phyloP scores from a whole-genome alignment of 768 basidiomycete species.

The Boletus rufocinnamomeus region DNA sequence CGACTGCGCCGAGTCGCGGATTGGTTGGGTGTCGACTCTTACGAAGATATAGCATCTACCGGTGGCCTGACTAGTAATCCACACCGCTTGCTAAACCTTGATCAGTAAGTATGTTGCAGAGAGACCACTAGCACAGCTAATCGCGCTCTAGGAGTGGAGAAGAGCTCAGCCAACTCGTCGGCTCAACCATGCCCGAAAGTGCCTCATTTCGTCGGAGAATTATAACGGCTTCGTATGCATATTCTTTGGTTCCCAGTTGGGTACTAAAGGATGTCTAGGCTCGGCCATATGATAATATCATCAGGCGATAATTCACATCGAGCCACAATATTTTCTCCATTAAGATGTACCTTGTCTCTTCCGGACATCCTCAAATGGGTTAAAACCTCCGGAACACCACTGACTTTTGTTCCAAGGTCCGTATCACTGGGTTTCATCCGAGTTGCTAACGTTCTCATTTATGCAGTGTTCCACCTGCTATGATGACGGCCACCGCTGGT shows the following conservation, averaged over 20 bases:
- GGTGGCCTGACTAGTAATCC: constrained; percentile 42
- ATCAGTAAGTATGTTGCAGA: constrained; percentile 36
- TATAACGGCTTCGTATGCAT: constrained; percentile 44
- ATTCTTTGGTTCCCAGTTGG: not conserved
- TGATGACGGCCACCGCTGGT: constrained; percentile 33
- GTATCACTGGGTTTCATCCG: not conserved
- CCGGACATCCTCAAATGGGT: constrained; percentile 50
- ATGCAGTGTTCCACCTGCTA: constrained; percentile 41
- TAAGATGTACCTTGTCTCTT: constrained; percentile 44
- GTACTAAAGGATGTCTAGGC: constrained; percentile 37
- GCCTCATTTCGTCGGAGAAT: constrained; percentile 14
- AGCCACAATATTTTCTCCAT: constrained; percentile 47
- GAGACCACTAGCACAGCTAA: constrained; percentile 9
- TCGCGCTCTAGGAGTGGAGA: constrained; percentile 16
- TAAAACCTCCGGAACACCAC: constrained; percentile 30
- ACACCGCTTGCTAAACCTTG: constrained; percentile 35
- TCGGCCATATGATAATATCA: constrained; percentile 62
- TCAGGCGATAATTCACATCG: constrained; percentile 37
- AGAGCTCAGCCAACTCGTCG: constrained; percentile 20
- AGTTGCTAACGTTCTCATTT: constrained; percentile 2
- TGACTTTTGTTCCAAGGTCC: constrained; percentile 57
- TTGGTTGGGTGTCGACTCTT: constrained; percentile 47
- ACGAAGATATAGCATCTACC: constrained; percentile 38
- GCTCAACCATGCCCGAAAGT: constrained; percentile 1
- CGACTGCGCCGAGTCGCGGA: constrained; percentile 64